Evolutionary conservation across 768 basidiomycete species (phyloP).

Genomic region (Rhodotorula graminis): DNA sequence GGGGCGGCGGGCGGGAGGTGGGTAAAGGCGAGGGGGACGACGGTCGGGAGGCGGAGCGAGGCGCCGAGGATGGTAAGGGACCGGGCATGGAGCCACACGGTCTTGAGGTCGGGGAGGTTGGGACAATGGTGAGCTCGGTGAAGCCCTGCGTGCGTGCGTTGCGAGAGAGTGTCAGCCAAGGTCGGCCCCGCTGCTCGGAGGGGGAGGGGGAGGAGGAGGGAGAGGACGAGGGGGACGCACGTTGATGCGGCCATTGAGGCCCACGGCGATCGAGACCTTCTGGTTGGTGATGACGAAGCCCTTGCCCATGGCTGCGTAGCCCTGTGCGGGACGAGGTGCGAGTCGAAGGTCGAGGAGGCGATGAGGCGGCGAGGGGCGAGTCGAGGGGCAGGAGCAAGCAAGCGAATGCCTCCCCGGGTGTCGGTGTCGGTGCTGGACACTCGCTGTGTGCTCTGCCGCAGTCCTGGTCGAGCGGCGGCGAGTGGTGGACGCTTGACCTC

Average conservation of each 20-base stretch:
- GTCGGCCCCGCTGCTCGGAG: too few relatives aligned
- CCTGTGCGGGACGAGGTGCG: too few relatives aligned
- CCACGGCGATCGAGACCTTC: constrained; percentile 88
- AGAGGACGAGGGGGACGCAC: constrained; percentile 51
- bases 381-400: constrained; percentile 20
- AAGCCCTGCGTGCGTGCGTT: constrained; percentile 60
- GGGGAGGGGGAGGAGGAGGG: background rate
- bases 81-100: constrained; percentile 79
- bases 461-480: too few relatives aligned
- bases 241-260: constrained; percentile 81
- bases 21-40: constrained; percentile 65
- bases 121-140: constrained; percentile 84
- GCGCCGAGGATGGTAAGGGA: constrained; percentile 49
- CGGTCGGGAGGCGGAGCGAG: constrained; percentile 51
- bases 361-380: background rate
- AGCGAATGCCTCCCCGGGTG: constrained; percentile 28
- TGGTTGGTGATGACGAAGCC: constrained; percentile 54
- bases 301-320: constrained; percentile 35
- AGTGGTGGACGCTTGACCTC: background rate
- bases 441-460: background rate
- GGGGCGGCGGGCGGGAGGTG: constrained; percentile 65
- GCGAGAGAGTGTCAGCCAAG: background rate
- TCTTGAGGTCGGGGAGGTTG: constrained; percentile 67
- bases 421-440: too few relatives aligned
- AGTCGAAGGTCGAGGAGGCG: background rate